Base-by-base conservation (phyloP, 805 yeast genomes). In the Citeromyces nyonsensis region DNA sequence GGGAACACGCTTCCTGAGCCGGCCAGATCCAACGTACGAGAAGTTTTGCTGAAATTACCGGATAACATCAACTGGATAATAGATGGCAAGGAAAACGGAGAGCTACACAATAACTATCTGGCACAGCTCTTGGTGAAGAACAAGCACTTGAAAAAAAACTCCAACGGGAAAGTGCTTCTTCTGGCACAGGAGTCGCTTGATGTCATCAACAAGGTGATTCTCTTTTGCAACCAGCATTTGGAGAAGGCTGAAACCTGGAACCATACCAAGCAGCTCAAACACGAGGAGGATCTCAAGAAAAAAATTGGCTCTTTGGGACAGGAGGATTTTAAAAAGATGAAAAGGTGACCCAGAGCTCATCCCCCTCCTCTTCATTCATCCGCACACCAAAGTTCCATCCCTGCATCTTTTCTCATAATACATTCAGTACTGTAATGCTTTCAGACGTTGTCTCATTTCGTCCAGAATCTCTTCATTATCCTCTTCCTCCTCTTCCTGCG, bases 111-210 rank as follows among this genome's bases (percentile, higher is more conserved):
- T 20, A 20, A 27, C 29, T 27, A 15, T 13, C 29, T 20, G 11
- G 29, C 29, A 7, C 15, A 15, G 53, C 29, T 25, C 11, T 9
- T 43, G 15, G 44, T 52, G 8, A 44, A 49, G 13, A 37, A 44
- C 25, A 37, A 42, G 27, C 56, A 52, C 31, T 40, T 54, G 5
- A 30, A 44, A 35, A 39, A 57, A 24, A 59, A 62, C 39, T 56
- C 69, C 7, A 80, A 83, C 47, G 83, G 81, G 14, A 73, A 77
- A 39, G 81, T 84, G 1, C 56, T 91, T 15, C 66, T 80, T 4
- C 61, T 88, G 38, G 96, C 97, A 0, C 78, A 79, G 41, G 98
- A 91, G 51, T 77, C 95, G 0, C 57, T 88, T 31, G 91, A 80
- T 28, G 81, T 86, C 84, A 77, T 88, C 25, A 66, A 76, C 27